Base-by-base conservation (phyloP, 139 green algal genomes). In the Chlamydomonas sp. region DNA sequence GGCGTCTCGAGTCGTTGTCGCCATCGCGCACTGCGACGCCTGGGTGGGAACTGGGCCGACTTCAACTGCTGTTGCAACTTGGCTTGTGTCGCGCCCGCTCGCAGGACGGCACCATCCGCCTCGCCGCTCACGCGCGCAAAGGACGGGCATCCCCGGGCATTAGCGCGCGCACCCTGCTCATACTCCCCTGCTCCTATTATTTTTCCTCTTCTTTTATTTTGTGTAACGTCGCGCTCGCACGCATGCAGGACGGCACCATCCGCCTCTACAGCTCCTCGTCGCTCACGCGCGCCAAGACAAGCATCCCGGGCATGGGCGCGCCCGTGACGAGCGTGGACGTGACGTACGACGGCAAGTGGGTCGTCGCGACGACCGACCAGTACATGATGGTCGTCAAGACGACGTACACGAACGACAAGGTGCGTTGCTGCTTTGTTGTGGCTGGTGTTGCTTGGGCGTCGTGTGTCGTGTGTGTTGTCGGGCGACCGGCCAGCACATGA, bases 311-410 rank as follows among this genome's bases (percentile, higher is more conserved):
- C 38, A 79, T 97, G 47, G 93, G 93, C 20, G 76, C 81, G 3
- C 83, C 91, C 65, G 94, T 98, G 79, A 97, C 93, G 6, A 64
- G 73, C 28, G 84, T 77, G 6, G 71, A 77, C 37, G 64, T 77
- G 35, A 77, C 71, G 28, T 72, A 72, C 35, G 71, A 77, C 28
- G 71, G 76, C 34, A 86, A 83, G 70, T 95, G 84, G 80, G 81
- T 97, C 34, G 65, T 98, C 57, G 93, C 91, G 47, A 98, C 93
- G 29, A 97, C 92, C 0, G 83, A 95, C 67, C 83, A 83, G 57
- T 98, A 96, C 83, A 81, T 98, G 6, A 90, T 98, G 82, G 80
- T 98, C 30, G 74, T 98, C 35, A 92, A 92, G 79, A 93, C 93
- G 0, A 86, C 77, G 5, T 96, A 88, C 72, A 74, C 72, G 22